phyloP scores from a whole-genome alignment of 768 basidiomycete genomes.

The Lactifluus rugatus region DNA sequence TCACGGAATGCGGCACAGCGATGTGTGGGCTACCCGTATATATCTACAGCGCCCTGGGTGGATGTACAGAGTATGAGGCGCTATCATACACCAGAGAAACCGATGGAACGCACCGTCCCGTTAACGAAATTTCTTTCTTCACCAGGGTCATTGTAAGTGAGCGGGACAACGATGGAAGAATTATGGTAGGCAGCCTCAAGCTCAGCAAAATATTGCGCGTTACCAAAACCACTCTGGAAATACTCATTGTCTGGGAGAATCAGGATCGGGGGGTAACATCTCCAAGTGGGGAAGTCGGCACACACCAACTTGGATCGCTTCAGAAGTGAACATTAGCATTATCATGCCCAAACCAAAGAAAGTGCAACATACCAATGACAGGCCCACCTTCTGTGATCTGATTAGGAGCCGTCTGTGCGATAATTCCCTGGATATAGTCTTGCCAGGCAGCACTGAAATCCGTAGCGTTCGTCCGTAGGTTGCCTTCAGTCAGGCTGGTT shows the following conservation, averaged over 20 bases:
- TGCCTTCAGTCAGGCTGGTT: conserved; percentile 54
- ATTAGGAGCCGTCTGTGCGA: conserved; percentile 46
- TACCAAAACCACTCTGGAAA: conserved; percentile 36
- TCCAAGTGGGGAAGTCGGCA: background rate
- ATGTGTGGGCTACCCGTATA: conserved; percentile 45
- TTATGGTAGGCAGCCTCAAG: conserved; percentile 46
- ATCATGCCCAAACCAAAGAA: background rate
- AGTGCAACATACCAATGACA: conserved; percentile 49
- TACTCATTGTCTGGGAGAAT: conserved; percentile 63
- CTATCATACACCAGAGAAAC: background rate
- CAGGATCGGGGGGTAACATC: background rate
- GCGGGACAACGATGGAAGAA: conserved; percentile 53
- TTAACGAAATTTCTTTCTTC: conserved; percentile 53
- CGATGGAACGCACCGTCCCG: conserved; percentile 42
- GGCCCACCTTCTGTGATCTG: conserved; percentile 69
- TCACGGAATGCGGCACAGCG: background rate
- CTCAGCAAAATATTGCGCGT: conserved; percentile 50
- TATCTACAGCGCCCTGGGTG: conserved; percentile 57
- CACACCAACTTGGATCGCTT: conserved; percentile 50
- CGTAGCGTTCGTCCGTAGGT: conserved; percentile 62
- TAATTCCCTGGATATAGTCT: conserved; percentile 59
- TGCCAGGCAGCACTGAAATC: conserved; percentile 66
- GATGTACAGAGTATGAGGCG: background rate
- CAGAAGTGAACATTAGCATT: background rate
- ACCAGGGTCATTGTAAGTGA: conserved; percentile 68